These are phyloP conservation scores for Aspergillus udagawae DNA, from an alignment of 2,329 filamentous ascomycete species.

Conservation along the genomic window DNA sequence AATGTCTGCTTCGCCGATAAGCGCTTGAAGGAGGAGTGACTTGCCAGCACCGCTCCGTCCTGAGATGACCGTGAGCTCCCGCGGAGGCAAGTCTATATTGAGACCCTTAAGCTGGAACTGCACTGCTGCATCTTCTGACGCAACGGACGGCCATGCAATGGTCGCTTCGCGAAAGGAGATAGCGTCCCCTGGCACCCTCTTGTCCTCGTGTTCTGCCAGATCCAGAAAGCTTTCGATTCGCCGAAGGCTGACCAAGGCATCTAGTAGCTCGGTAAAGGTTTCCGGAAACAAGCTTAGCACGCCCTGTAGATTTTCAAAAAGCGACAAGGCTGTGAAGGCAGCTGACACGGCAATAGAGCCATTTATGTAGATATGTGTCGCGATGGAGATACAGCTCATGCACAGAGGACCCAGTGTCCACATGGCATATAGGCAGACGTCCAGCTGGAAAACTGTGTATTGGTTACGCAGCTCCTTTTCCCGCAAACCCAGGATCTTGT, in stretches of 20 bases:
- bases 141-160: constrained; percentile 71
- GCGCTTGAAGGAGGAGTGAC: constrained; percentile 66
- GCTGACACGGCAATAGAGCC: constrained; percentile 62
- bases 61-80: constrained; percentile 68
- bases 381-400: constrained; percentile 65
- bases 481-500: constrained; percentile 60
- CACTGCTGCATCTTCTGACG: constrained; percentile 48
- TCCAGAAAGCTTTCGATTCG: constrained; percentile 54
- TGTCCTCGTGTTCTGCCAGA: constrained; percentile 57
- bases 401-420: constrained; percentile 70
- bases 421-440: constrained; percentile 59
- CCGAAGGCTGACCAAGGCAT: constrained; percentile 63
- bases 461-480: constrained; percentile 64
- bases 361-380: constrained; percentile 60
- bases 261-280: constrained; percentile 62
- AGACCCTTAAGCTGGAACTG: constrained; percentile 61
- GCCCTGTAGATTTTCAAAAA: constrained; percentile 65
- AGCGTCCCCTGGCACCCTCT: constrained; percentile 48
- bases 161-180: constrained; percentile 61
- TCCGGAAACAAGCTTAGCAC: constrained; percentile 67
- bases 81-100: constrained; percentile 61
- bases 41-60: constrained; percentile 76
- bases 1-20: constrained; percentile 70
- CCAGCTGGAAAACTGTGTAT: constrained; percentile 61
- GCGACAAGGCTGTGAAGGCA: constrained; percentile 71